phyloP scores from a whole-genome alignment of 352 stramenopile genomes.

The Phytophthora aleatoria region DNA sequence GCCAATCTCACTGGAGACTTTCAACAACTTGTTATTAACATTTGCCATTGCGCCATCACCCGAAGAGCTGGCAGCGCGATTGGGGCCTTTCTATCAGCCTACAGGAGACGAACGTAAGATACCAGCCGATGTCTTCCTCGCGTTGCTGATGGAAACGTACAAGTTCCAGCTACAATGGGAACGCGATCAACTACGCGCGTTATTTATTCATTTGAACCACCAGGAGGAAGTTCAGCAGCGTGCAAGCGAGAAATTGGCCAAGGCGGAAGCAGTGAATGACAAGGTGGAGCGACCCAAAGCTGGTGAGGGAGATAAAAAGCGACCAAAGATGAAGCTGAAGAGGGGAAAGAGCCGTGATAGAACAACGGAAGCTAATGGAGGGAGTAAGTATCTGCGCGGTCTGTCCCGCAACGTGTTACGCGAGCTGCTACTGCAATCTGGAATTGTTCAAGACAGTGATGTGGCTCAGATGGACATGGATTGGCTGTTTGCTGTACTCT shows the following conservation, averaged over 20 bases:
- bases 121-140: slow-evolving; percentile 50
- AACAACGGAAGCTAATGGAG: slow-evolving; percentile 5
- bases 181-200: slow-evolving; percentile 38
- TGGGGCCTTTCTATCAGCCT: slow-evolving; percentile 56
- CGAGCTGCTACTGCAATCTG: slow-evolving; percentile 44
- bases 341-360: slow-evolving; percentile 31
- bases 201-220: slow-evolving; percentile 56
- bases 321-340: slow-evolving; percentile 31
- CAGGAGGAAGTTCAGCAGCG: slow-evolving; percentile 26
- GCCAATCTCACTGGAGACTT: slow-evolving; percentile 53
- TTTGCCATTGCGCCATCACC: slow-evolving; percentile 37
- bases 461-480: slow-evolving; percentile 46
- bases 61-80: slow-evolving; percentile 37
- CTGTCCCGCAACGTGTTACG: slow-evolving; percentile 43
- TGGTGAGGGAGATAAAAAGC: slow-evolving; percentile 10
- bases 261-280: background rate
- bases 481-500: slow-evolving; percentile 39
- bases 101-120: slow-evolving; percentile 67
- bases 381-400: slow-evolving; percentile 47
- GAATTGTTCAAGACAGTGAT: slow-evolving; percentile 37
- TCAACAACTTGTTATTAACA: slow-evolving; percentile 53
- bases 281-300: slow-evolving; percentile 2
- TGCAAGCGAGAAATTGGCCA: slow-evolving; percentile 12
- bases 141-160: slow-evolving; percentile 53
- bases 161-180: slow-evolving; percentile 52